Evolutionary conservation across 352 stramenopile species (phyloP), one percentile per base, ranked within the genome.

Genomic region (Thalassiosira mediterranea): DNA sequence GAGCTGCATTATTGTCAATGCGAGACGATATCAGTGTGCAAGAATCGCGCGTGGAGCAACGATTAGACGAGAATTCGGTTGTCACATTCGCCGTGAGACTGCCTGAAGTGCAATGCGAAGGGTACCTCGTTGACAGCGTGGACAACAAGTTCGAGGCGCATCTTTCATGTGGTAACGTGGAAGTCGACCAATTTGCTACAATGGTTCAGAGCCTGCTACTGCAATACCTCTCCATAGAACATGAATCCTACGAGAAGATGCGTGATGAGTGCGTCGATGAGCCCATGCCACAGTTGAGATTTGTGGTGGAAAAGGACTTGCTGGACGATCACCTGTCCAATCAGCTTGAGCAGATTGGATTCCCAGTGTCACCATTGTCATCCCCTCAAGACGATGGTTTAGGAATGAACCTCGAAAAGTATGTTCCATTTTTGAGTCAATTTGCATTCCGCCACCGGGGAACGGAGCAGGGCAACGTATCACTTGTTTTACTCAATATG

Each of bases 381-480:
- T 44, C 11, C n/a, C 0, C 10, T 26, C n/a, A 15, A 10, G 46
- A 15, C 19, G 19, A 32, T 37, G 34, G 47, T 31, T 23, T 68
- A 0, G 34, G 28, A 23, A 74, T 74, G 15, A 31, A 74, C 34
- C 38, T 74, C 2, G 21, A 17, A 23, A 64, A 46, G 38, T 74
- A 46, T 31, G 17, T 72, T 4, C 59, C 68, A 40, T 72, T 66
- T 21, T 28, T 78, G 11, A 72, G 65, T 31, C 29, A 58, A 7
- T 70, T 53, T 26, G 53, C 53, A 0, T 44, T 72, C 26, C 46
- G 48, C 15, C 19, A 72, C 49, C 49, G 68, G 10, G 59, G 68
- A 10, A 70, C 68, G 17, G 58, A 60, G 17, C 58, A 63, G n/a
- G 68, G 68, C 23, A 54, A 60, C 29, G 28, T 23, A 1, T 40